These are phyloP conservation scores for Melaleuca alternifolia DNA, from an alignment of 345 rosid species.

Conservation along the genomic window DNA sequence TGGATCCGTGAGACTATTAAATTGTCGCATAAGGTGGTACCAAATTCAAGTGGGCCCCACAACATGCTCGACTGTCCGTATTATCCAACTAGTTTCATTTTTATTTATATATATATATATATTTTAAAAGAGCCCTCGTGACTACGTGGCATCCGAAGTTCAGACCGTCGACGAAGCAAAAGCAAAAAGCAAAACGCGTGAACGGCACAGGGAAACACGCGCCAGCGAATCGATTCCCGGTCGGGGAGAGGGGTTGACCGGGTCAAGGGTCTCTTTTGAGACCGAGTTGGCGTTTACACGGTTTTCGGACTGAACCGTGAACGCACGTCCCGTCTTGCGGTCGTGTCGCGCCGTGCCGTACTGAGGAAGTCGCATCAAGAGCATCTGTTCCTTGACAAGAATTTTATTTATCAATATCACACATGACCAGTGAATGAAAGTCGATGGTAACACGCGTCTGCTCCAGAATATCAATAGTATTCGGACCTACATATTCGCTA, in stretches of 20 bases:
- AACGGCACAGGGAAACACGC: not conserved
- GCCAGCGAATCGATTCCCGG: not conserved
- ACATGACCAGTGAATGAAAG: not conserved
- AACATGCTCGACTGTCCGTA: not conserved
- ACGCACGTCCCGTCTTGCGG: not conserved
- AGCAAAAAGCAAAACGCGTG: not conserved
- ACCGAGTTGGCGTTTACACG: not conserved
- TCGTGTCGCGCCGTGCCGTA: not conserved
- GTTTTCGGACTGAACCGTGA: not conserved
- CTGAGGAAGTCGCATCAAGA: accelerated
- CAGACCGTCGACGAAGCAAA: not conserved
- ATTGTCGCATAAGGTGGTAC: not conserved
- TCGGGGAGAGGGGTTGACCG: not conserved
- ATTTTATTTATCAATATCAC: not conserved
- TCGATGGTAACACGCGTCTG: not conserved
- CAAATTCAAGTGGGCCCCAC: not conserved
- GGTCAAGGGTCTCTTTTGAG: not conserved
- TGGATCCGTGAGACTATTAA: not conserved
- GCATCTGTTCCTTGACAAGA: not conserved
- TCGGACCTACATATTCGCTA: too few species aligned
- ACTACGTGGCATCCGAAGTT: not conserved
- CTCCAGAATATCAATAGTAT: accelerated
- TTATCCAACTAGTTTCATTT: not conserved
- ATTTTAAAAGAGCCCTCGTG: not conserved
- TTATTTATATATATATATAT: not conserved